Conservation (phyloP, 352 stramenopile species). For the Phytophthora ohioensis region DNA sequence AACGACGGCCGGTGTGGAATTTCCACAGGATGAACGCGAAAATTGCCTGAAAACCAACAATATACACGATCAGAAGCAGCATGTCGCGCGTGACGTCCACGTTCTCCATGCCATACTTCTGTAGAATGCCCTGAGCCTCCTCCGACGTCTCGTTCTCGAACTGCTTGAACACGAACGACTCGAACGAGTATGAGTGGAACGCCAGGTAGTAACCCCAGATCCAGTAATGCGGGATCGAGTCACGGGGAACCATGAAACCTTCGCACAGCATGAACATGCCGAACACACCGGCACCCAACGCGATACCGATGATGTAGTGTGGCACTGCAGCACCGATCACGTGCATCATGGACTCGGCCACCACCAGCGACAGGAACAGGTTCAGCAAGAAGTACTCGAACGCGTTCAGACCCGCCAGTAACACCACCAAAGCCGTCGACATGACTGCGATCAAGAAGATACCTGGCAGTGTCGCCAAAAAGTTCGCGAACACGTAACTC, state of each 20-base stretch:
- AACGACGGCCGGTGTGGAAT: conserved; percentile 26
- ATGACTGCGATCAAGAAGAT: conserved; percentile 76
- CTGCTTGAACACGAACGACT: conserved; percentile 77
- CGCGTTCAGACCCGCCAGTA: conserved; percentile 60
- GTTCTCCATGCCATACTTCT: conserved; percentile 50
- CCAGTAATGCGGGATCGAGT: no score
- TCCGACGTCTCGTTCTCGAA: conserved; percentile 42
- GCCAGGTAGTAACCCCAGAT: conserved; percentile 3
- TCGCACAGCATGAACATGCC: neutral
- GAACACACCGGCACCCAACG: conserved; percentile 71
- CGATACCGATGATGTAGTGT: conserved; percentile 87
- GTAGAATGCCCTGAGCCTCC: conserved; percentile 15
- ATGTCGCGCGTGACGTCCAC: conserved; percentile 57
- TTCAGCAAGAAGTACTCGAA: conserved; percentile 69
- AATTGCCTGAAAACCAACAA: conserved; percentile 46
- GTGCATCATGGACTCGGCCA: conserved; percentile 82
- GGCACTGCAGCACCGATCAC: conserved; percentile 75
- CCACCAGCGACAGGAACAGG: conserved; percentile 77
- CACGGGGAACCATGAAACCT: no score
- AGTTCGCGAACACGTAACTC: conserved; percentile 80
- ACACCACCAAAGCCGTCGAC: conserved; percentile 56
- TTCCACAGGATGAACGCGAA: conserved; percentile 38
- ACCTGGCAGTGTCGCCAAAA: conserved; percentile 70
- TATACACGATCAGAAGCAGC: conserved; percentile 48
- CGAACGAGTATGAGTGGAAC: conserved; percentile 51